Evolutionary conservation across 345 rosid genomes (phyloP), one percentile per base, ranked within the genome.

Genomic region (Euphorbia tirucalli): DNA sequence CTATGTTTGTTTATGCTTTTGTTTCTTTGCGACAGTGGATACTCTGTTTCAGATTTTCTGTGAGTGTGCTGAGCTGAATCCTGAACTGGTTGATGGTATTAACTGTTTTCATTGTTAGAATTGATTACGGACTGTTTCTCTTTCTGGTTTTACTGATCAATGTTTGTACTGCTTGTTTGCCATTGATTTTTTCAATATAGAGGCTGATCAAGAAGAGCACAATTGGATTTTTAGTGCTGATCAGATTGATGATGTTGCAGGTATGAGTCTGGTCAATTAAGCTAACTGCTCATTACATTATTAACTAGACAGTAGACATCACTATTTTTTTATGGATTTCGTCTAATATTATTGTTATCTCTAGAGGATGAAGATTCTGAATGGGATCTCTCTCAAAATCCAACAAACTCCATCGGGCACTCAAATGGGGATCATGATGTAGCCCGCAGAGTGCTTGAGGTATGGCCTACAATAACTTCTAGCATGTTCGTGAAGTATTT

Each of bases 41-140:
- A 83, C 83, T 56, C 74, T 96, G 60, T 96, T 96, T 82, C 89
- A 88, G 77, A 69, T 90, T 35, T 91, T 96, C 71, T 93, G 96
- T 4, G 90, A 93, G 79, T 88, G 99, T 62, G 96, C 98, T 22
- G 97, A 90, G 83, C 85, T 96, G 52, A 96, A 96, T 86, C 98
- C 99, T 1, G 96, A 93, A 70, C 96, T 93, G 16, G 60, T 87
- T 66, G 90, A 86, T 79, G 97, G 97, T 93, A 81, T 79, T 80
- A 48, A 2, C 74, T 55, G 11, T 61, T 66, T 57, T 50, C 14
- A 4, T 48, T 65, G 16, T 22, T 39, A 9, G 49, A 4, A 39
- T 31, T 14, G 11, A 18, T 48, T 43, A 21, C 55, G 11, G 22
- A 76, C 43, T 19, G 15, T 44, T 4, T 69, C 6, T 69, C 4